A percentile compares a stretch with the other conserved stretches of the same genome.
These are phyloP conservation scores for Penicillium riverlandense DNA, from an alignment of 495 filamentous ascomycete genomes.

Conservation along the genomic window DNA sequence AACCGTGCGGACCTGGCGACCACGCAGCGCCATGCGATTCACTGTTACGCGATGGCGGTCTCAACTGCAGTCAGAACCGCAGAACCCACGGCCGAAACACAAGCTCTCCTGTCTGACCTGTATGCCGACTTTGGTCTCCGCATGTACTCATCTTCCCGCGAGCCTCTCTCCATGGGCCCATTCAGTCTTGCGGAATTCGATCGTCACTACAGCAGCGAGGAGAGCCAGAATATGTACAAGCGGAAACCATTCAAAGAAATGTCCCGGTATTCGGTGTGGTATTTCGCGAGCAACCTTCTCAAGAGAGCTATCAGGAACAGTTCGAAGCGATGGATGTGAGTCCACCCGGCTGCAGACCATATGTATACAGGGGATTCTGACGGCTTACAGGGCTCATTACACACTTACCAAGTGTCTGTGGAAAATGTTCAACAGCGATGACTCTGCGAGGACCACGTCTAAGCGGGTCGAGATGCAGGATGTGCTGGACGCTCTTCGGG, in stretches of 20 bases:
- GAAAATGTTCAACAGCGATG: conserved; percentile 75
- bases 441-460: conserved; percentile 38
- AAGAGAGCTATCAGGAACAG: conserved; percentile 63
- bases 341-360: conserved; percentile 6
- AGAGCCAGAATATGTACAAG: conserved; percentile 66
- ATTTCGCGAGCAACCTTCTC: conserved; percentile 76
- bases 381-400: conserved; percentile 58
- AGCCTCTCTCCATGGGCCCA: conserved; percentile 84
- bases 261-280: conserved; percentile 72
- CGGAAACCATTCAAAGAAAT: conserved; percentile 66
- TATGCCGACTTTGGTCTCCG: conserved; percentile 87
- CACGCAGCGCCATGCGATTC: conserved; percentile 76
- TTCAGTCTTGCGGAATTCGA: conserved; percentile 69
- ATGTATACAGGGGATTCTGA: conserved; percentile 2
- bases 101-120: conserved; percentile 67
- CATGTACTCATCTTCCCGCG: conserved; percentile 82
- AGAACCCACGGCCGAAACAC: conserved; percentile 54
- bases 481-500: conserved; percentile 62
- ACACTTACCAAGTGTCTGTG: conserved; percentile 91
- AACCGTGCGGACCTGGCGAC: conserved; percentile 64
- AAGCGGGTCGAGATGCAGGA: conserved; percentile 44
- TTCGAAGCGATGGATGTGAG: conserved; percentile 79
- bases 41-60: conserved; percentile 88
- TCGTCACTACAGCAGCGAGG: conserved; percentile 64
- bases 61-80: conserved; percentile 61